Percentiles rank a stretch among this genome's conserved stretches.
Conservation (phyloP, 1,139 yeast species). For the Magnusiomyces suaveolens region DNA sequence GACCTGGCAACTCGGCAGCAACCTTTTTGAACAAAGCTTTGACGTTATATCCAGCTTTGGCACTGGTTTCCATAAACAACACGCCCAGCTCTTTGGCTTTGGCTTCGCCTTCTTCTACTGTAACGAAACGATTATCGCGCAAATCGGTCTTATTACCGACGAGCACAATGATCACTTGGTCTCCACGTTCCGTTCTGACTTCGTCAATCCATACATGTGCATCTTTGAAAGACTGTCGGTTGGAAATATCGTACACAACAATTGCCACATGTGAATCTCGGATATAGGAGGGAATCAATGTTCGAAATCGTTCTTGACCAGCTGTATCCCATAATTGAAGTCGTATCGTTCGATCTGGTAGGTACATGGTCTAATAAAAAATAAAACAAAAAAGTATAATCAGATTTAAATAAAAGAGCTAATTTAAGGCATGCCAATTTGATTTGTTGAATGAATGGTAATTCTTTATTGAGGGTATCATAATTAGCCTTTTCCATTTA, state of each 20-base stretch:
- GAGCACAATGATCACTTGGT: slow-evolving; percentile 56
- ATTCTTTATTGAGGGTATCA: too few relatives aligned
- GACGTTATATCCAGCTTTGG: slow-evolving; percentile 90
- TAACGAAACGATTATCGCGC: slow-evolving; percentile 58
- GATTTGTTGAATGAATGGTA: not conserved
- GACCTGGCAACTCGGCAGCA: slow-evolving; percentile 76
- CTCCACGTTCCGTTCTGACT: slow-evolving; percentile 67
- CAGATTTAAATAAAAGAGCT: not conserved
- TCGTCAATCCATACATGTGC: slow-evolving; percentile 77
- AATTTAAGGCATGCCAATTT: not conserved
- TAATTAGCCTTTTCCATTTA: not conserved
- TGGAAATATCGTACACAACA: slow-evolving; percentile 87
- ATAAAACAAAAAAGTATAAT: not conserved
- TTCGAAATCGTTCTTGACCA: slow-evolving; percentile 94
- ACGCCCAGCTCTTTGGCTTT: slow-evolving; percentile 74
- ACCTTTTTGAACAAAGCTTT: slow-evolving; percentile 80
- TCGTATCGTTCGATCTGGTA: slow-evolving; percentile 64
- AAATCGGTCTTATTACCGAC: slow-evolving; percentile 80
- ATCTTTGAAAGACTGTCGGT: slow-evolving; percentile 60
- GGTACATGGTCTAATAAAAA: slow-evolving; percentile 46
- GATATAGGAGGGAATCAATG: slow-evolving; percentile 87
- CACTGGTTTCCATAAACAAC: slow-evolving; percentile 82
- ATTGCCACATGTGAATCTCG: slow-evolving; percentile 97
- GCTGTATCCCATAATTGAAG: slow-evolving; percentile 96
- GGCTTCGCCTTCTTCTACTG: slow-evolving; percentile 68